Base-by-base conservation (phyloP, 441 rosid genomes). In the Mallotus repandus region DNA sequence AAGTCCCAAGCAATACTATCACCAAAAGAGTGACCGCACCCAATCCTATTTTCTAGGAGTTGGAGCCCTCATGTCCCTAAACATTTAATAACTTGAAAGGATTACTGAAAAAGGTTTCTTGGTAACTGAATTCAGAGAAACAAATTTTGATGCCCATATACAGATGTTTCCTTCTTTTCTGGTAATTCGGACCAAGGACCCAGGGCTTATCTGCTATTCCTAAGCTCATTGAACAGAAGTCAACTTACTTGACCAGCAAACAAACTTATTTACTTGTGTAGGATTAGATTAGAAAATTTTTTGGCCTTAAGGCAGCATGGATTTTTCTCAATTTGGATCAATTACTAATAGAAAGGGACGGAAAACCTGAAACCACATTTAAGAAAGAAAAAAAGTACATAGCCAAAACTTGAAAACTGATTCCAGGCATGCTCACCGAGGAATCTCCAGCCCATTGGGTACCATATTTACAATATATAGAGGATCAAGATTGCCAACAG, bases 401-500 rank as follows among this genome's bases (percentile, higher is more conserved):
- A 46, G 14, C 9, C 19, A 59, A 43, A 22, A 11, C 12, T 65
- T 22, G 41, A 58, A 46, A 68, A 25, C 4, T 69, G 53, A 55
- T 55, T 45, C 29, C 49, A 53, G 63, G 74, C 69, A 72, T 53
- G 86, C 95, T 89, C 76, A 96, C 98, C 94, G 91, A 78, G 98
- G 99, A 83, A 96, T 96, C 81, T 96, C 97, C 87, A 96, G 80
- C 71, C 99, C 99, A 84, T 91, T 92, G 67, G 98, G 99, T 79
- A 96, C 96, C 91, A 87, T 88, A 80, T 94, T 96, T 83, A 96
- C 99, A 70, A 96, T 96, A 81, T 92, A 90, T 46, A 94, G 87
- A 72, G 98, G 99, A 81, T 96, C 98, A 19, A 94, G 98, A 86
- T 94, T 91, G 76, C 99, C 98, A 71, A 96, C 98, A 10, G 99